Percentiles rank a stretch among this genome's conserved stretches.
These are phyloP conservation scores for Neoboletus magnificus DNA, from an alignment of 768 basidiomycete species.

Conservation along the genomic window DNA sequence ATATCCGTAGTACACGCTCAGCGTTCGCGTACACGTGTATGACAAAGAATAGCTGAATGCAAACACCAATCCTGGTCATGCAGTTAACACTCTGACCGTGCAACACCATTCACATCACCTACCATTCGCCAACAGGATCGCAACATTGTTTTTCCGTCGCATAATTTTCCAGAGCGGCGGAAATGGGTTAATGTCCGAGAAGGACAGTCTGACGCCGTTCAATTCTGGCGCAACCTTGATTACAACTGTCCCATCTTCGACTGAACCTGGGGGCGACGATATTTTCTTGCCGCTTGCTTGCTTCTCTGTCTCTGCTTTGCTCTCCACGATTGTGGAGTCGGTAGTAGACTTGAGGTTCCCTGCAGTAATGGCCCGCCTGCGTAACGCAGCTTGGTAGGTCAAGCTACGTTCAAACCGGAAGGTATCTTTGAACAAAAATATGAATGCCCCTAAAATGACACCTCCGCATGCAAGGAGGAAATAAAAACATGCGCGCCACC, in stretches of 20 bases:
- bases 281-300: conserved; percentile 14
- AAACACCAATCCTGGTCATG: conserved; percentile 57
- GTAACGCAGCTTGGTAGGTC: conserved; percentile 68
- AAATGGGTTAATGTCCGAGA: conserved; percentile 75
- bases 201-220: conserved; percentile 47
- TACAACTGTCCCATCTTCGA: conserved; percentile 23
- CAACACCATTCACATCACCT: not conserved
- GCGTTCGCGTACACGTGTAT: conserved; percentile 73
- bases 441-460: conserved; percentile 50
- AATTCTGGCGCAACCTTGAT: conserved; percentile 12
- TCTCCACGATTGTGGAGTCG: conserved; percentile 14
- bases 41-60: conserved; percentile 66
- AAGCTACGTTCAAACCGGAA: conserved; percentile 81
- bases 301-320: conserved; percentile 10
- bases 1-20: conserved; percentile 61
- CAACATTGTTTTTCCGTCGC: conserved; percentile 61
- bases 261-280: conserved; percentile 8
- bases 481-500: conserved; percentile 84
- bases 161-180: conserved; percentile 59
- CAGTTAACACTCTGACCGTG: conserved; percentile 5
- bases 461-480: conserved; percentile 68
- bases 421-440: conserved; percentile 75
- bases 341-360: conserved; percentile 21
- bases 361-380: conserved; percentile 35
- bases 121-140: conserved; percentile 45